A percentile compares a stretch with the other conserved stretches of the same genome.
phyloP scores from a whole-genome alignment of 305 asterid genomes.

The Solanum hybrid region DNA sequence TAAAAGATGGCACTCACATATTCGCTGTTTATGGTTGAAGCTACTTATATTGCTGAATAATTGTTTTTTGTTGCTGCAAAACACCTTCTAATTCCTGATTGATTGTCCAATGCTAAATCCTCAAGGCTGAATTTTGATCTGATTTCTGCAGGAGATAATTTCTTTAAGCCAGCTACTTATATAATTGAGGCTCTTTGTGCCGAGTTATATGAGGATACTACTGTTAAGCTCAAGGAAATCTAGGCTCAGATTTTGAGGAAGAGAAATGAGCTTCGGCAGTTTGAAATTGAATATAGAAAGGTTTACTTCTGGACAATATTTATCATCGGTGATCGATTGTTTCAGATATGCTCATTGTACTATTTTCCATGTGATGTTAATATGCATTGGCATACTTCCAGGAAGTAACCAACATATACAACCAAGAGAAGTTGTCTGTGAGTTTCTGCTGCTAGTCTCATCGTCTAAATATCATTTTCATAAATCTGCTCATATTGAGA shows the following conservation, averaged over 20 bases:
- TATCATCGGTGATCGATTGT: not conserved
- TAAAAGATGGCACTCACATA: conserved; percentile 94
- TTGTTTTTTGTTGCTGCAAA: conserved; percentile 10
- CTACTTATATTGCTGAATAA: conserved; percentile 17
- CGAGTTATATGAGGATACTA: conserved; percentile 77
- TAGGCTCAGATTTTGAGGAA: conserved; percentile 87
- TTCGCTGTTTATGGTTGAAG: conserved; percentile 93
- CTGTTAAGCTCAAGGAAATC: conserved; percentile 69
- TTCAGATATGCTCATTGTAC: not conserved
- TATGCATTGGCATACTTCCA: conserved; percentile 93
- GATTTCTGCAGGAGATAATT: conserved; percentile 77
- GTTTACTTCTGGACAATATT: conserved; percentile 17
- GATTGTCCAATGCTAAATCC: not conserved
- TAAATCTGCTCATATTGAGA: not conserved
- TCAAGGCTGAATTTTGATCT: not conserved
- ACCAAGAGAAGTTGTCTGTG: conserved; percentile 80
- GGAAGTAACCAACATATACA: conserved; percentile 85
- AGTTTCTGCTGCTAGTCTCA: conserved; percentile 20
- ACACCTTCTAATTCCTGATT: not conserved
- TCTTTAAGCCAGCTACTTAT: conserved; percentile 85
- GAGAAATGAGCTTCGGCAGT: conserved; percentile 85
- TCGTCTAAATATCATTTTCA: not conserved
- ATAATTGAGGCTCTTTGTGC: conserved; percentile 88
- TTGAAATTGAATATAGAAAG: conserved; percentile 93
- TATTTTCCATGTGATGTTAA: conserved; percentile 4